Percentiles rank a stretch among this genome's conserved stretches.
phyloP scores from a whole-genome alignment of 202 grass and related monocot species.

The Hordeum pubiflorum region DNA sequence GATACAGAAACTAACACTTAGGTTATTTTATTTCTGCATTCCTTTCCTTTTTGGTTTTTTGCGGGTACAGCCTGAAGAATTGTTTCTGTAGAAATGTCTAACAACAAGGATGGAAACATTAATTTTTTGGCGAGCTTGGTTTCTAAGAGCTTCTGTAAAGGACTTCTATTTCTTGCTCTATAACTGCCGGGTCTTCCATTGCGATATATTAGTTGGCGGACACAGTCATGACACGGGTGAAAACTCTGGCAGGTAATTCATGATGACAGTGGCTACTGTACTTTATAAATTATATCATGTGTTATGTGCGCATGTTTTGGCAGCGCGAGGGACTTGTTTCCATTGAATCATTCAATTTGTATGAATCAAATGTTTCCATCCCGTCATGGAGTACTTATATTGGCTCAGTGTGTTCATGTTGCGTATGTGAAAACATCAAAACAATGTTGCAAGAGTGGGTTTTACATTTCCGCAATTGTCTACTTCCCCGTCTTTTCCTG shows the following conservation, averaged over 20 bases:
- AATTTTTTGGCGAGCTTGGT: constrained; percentile 23
- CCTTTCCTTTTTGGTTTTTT: constrained; percentile 12
- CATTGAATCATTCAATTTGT: too few species aligned
- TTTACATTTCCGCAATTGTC: too few species aligned
- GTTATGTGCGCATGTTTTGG: too few species aligned
- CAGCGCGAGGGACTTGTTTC: too few species aligned
- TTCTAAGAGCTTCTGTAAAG: neutral
- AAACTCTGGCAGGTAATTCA: neutral
- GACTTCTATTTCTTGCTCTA: neutral
- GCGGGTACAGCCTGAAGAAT: constrained; percentile 9
- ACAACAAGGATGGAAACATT: constrained; percentile 18
- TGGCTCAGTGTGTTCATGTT: too few species aligned
- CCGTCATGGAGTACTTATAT: too few species aligned
- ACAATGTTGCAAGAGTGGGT: too few species aligned
- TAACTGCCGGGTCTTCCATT: neutral
- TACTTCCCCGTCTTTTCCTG: too few species aligned
- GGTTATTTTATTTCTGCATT: constrained; percentile 4
- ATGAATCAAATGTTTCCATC: too few species aligned
- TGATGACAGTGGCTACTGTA: neutral
- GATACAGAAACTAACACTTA: constrained; percentile 37
- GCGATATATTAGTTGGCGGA: too few species aligned
- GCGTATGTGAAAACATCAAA: too few species aligned
- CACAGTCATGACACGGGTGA: neutral
- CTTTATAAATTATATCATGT: too few species aligned
- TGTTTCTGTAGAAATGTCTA: constrained; percentile 35